These are phyloP conservation scores for Talaromyces wortmannii DNA, from an alignment of 495 filamentous ascomycete genomes.

Conservation along the genomic window DNA sequence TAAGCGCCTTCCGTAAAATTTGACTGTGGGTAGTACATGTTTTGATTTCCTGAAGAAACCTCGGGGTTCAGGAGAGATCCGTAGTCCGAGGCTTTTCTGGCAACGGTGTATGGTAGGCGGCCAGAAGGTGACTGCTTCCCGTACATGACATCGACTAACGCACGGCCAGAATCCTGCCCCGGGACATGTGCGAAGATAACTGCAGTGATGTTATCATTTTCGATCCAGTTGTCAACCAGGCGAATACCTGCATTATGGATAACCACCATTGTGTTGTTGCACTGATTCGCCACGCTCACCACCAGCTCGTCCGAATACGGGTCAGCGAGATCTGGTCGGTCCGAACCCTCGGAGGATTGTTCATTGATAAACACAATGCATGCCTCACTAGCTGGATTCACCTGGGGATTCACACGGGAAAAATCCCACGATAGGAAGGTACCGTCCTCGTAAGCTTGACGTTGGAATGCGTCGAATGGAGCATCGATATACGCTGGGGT, in stretches of 20 bases:
- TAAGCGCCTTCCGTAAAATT: conserved; percentile 51
- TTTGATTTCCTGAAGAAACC: conserved; percentile 26
- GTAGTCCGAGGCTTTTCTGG: conserved; percentile 63
- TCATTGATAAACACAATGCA: conserved; percentile 53
- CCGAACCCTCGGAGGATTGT: conserved; percentile 47
- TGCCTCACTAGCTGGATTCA: neutral
- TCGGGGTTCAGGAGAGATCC: conserved; percentile 36
- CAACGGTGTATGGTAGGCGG: conserved; percentile 80
- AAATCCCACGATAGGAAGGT: conserved; percentile 32
- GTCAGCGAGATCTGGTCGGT: conserved; percentile 16
- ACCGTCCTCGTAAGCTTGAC: conserved; percentile 38
- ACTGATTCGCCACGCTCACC: conserved; percentile 46
- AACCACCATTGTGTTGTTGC: conserved; percentile 60
- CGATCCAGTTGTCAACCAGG: conserved; percentile 65
- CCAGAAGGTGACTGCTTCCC: conserved; percentile 72
- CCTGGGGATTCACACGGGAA: neutral
- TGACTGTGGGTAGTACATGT: conserved; percentile 45
- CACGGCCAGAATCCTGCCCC: conserved; percentile 71
- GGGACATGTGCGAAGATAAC: conserved; percentile 74
- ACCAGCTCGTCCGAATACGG: conserved; percentile 46
- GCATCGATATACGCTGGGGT: conserved; percentile 50
- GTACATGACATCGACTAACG: conserved; percentile 67
- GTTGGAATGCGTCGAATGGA: conserved; percentile 48
- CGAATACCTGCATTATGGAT: conserved; percentile 74
- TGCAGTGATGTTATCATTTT: conserved; percentile 62